Base-by-base conservation (phyloP, 2,329 filamentous ascomycete genomes). In the Emmonsiellopsis sp. region DNA sequence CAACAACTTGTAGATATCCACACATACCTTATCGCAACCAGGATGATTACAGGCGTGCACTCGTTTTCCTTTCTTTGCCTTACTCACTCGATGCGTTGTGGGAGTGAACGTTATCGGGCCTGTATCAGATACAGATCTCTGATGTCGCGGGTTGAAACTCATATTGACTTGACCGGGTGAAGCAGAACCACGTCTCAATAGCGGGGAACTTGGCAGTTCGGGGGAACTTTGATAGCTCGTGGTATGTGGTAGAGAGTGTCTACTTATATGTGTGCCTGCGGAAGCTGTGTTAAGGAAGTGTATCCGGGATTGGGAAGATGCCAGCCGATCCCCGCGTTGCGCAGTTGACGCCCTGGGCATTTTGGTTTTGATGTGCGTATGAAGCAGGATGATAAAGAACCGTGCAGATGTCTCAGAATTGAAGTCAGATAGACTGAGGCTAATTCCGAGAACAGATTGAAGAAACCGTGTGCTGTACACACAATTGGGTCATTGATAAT, bases 11-110 rank as follows among this genome's bases (percentile, higher is more conserved):
- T 55, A 56, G 74, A 21, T 42, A 39, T 36, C 31, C 61, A 27
- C 21, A 27, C 69, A 55, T 57, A 75, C 73, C 68, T 77, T 77
- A 56, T 66, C 67, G 59, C 74, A 77, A 40, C 74, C 73, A 13
- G 71, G 71, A 55, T 65, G 74, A 54, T 74, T 68, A 59, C 74
- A 77, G 7, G 68, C 68, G 58, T 77, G 74, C 11, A 77, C 74
- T 50, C 73, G 71, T 62, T 77, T 77, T 33, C 74, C 74, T 61
- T 77, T 77, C 65, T 76, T 77, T 10, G 74, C 74, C 61, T 77
- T 77, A 65, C 74, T 77, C 58, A 77, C 70, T 49, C 74, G 71
- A 58, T 71, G 71, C 37, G 74, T 77, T 17, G 74, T 76, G 21
- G 74, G 74, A 32, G 74, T 77, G 55, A 74, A 76, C 52, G 71